Base-by-base conservation (phyloP, 306 rosid species). In the Luffa acutangula region DNA sequence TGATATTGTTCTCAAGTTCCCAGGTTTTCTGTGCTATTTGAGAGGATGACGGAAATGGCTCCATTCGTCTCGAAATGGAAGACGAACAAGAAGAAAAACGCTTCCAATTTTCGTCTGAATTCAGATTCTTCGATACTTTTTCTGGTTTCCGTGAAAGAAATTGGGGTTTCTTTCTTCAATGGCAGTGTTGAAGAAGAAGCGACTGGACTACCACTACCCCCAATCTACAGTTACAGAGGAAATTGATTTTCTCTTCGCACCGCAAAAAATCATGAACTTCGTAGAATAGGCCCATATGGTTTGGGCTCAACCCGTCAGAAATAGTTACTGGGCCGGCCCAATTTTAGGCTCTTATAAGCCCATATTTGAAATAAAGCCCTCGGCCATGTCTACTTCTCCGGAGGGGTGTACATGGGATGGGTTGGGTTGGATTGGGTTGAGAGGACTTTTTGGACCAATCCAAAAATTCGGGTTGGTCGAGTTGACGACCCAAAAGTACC, bases 1-100 rank as follows among this genome's bases (percentile, higher is more conserved):
- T 82, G 69, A 96, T 90, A 86, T 90, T 91, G 92, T 96, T 96
- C 73, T 96, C 99, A 0, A 93, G 87, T 78, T 93, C 98, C 99
- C 99, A 96, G 3, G 99, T 96, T 83, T 91, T 85, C 81, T 89
- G 97, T 17, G 99, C 97, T 14, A 91, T 86, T 63, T 78, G 84
- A 2, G 85, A 65, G 0, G 94, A 84, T 0, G 90, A 86, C 0
- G 86, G 84, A 36, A 83, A 82, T 48, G 87, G 79, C 42, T 91
- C 95, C 95, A 91, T 87, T 79, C 80, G 56, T 45, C 60, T 73
- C 43, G 43, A 52, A 6, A 31, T 11, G 5, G 45, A 74, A 8
- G 51, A 36, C 45, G 43, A 51, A 74, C n/a, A 48, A 9, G 78
- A 75, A 77, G 59, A 42, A 31, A 15, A 78, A 10, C 12, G 6